Percentiles rank a stretch among this genome's conserved stretches.
phyloP scores from a whole-genome alignment of 768 basidiomycete species.

The Boletus pseudo-olivaceus region DNA sequence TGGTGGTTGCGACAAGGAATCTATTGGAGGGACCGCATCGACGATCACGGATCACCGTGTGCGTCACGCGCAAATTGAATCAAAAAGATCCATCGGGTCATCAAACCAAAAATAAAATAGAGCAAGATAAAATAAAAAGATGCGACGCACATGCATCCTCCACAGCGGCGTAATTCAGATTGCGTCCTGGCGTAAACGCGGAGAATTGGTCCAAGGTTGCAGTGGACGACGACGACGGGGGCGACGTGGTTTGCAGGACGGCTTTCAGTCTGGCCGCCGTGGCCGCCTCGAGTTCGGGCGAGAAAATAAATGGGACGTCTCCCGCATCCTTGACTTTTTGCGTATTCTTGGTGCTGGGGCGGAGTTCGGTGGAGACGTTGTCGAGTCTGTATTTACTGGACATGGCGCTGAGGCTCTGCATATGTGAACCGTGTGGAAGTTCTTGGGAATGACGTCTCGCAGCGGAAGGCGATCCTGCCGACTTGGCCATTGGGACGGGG shows the following conservation, averaged over 20 bases:
- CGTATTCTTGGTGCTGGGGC: constrained; percentile 8
- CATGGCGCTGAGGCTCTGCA: constrained; percentile 24
- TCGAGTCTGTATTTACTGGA: constrained; percentile 25
- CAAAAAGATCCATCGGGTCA: neutral
- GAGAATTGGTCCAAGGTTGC: constrained; percentile 9
- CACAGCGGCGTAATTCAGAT: constrained; percentile 13
- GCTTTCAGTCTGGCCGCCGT: constrained; percentile 29
- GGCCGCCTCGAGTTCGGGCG: constrained; percentile 28
- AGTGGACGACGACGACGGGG: neutral
- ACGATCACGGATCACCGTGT: constrained; percentile 4
- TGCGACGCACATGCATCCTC: constrained; percentile 28
- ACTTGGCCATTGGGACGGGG: neutral
- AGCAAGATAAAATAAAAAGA: constrained; percentile 6
- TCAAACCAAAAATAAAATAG: constrained; percentile 2
- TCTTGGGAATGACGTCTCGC: constrained; percentile 22
- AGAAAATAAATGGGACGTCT: constrained; percentile 32
- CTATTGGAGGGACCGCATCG: constrained; percentile 2
- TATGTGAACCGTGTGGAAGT: constrained; percentile 13
- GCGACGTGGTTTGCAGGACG: constrained; percentile 19
- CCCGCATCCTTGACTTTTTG: constrained; percentile 30
- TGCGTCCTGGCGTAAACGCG: constrained; percentile 20
- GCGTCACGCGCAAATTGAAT: neutral
- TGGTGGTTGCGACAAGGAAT: constrained; percentile 5
- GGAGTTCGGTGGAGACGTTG: constrained; percentile 7
- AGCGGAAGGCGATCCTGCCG: neutral